These are phyloP conservation scores for Neltuma alba DNA, from an alignment of 306 rosid genomes.

Conservation along the genomic window DNA sequence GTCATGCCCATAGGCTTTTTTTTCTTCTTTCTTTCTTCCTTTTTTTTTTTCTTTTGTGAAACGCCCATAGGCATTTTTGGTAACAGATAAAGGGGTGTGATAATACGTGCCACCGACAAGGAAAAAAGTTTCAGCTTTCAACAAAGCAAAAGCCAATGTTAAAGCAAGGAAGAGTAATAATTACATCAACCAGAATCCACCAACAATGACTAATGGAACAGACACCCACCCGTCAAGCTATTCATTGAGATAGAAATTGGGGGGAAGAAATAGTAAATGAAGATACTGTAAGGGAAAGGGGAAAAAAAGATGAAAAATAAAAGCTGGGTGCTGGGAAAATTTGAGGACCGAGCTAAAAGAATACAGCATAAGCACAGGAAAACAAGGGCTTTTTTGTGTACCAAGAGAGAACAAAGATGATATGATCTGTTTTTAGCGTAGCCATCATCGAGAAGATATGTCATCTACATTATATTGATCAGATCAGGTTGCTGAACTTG, in stretches of 20 bases:
- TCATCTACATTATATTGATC: slow-evolving; percentile 41
- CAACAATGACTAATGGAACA: slow-evolving; percentile 44
- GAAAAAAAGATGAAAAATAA: slow-evolving; percentile 18
- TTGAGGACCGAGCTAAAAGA: slow-evolving; percentile 29
- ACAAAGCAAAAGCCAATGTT: slow-evolving; percentile 46
- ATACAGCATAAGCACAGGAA: slow-evolving; percentile 45
- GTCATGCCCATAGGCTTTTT: slow-evolving; percentile 27
- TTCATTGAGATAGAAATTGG: slow-evolving; percentile 17
- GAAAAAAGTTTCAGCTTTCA: slow-evolving; percentile 37
- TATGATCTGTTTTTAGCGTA: not conserved
- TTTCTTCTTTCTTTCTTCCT: too few relatives aligned
- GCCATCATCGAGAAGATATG: slow-evolving; percentile 47
- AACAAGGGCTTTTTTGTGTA: slow-evolving; percentile 4
- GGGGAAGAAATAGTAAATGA: slow-evolving; percentile 16
- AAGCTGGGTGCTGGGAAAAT: slow-evolving; percentile 38
- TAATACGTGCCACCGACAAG: slow-evolving; percentile 36
- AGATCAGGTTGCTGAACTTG: slow-evolving; percentile 51
- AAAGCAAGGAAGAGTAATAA: slow-evolving; percentile 49
- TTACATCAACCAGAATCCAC: slow-evolving; percentile 56
- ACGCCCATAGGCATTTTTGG: slow-evolving; percentile 24
- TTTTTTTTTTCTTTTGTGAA: too few relatives aligned
- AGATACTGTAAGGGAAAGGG: not conserved
- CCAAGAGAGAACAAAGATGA: not conserved
- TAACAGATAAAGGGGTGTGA: slow-evolving; percentile 16
- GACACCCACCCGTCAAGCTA: slow-evolving; percentile 35